Base-by-base conservation (phyloP, 768 basidiomycete species). In the Podaxis sp. region DNA sequence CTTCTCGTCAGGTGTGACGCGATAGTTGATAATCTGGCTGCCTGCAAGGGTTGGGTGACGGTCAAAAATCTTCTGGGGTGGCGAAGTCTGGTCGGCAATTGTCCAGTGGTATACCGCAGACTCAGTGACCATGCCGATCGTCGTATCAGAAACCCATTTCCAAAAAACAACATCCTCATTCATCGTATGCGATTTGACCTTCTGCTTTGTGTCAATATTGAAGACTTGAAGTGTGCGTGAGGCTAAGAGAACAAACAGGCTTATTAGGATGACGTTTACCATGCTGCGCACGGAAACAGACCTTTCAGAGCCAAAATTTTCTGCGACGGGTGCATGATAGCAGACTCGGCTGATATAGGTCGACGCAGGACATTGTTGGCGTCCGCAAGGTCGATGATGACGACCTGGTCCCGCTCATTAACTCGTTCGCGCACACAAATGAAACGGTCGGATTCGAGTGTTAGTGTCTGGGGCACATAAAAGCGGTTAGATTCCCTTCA, bases 11-110 rank as follows among this genome's bases (percentile, higher is more conserved):
- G 86, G 73, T 1, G 94, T 91, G 36, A 88, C 82, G 52, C 96
- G 91, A 75, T 99, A 98, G 78, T 98, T 98, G 80, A 98, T 99
- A 62, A 99, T 98, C 74, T 98, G 97, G 61, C 93, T 87, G 53
- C 94, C 95, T 58, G 87, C 84, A 61, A 98, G 88, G n/a, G 93
- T 90, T 1, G 93, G 86, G 72, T 98, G 96, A 38, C 97, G 89
- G 77, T 99, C 97, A 67, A 98, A 98, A 50, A 97, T 83, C 81
- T 98, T 94, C 78, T 91, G 89, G 2, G 90, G 91, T 2, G 89
- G 75, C 1, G 91, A 89, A 2, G 87, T 89, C 64, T 81, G 75
- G 74, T 93, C 90, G 42, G 76, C 67, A 65, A 89, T 87, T 61
- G 88, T 81, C 95, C 95, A 97, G 74, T 98, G 95, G 72, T 83